phyloP scores from a whole-genome alignment of 306 rosid genomes.

The Vigna radiata region DNA sequence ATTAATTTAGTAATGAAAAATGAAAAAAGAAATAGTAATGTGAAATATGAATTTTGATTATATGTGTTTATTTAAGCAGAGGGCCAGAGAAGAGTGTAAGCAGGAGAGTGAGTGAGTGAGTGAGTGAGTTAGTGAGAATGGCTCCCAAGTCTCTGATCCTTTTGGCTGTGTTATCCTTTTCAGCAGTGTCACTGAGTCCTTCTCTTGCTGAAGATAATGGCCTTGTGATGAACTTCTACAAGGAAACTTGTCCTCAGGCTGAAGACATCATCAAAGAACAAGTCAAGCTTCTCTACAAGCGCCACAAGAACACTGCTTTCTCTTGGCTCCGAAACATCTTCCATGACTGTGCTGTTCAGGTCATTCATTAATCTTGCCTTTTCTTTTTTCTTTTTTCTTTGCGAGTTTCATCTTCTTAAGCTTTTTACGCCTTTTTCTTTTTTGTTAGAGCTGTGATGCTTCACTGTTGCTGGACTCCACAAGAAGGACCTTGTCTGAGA shows the following conservation, averaged over 20 bases:
- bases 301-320: conserved; percentile 99
- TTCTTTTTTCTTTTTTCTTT: not conserved
- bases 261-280: conserved; percentile 92
- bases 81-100: conserved; percentile 1
- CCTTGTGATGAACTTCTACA: conserved; percentile 83
- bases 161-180: conserved; percentile 56
- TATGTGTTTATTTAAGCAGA: conserved; percentile 48
- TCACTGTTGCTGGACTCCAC: conserved; percentile 92
- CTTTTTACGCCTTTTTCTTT: too few relatives aligned
- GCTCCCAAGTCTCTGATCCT: conserved; percentile 56
- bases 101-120: conserved; percentile 15
- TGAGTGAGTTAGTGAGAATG: conserved; percentile 48
- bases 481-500: conserved; percentile 85
- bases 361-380: conserved; percentile 11
- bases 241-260: conserved; percentile 94
- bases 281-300: conserved; percentile 94
- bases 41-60: too few relatives aligned
- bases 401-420: too few relatives aligned
- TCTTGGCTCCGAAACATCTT: conserved; percentile 98
- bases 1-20: too few relatives aligned
- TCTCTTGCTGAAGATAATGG: conserved; percentile 62
- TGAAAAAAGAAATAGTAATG: too few relatives aligned
- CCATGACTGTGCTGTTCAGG: conserved; percentile 98
- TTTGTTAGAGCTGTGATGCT: conserved; percentile 86
- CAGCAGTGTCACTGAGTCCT: conserved; percentile 47